phyloP scores from a whole-genome alignment of 2,329 filamentous ascomycete species.

The Neurospora sp. region DNA sequence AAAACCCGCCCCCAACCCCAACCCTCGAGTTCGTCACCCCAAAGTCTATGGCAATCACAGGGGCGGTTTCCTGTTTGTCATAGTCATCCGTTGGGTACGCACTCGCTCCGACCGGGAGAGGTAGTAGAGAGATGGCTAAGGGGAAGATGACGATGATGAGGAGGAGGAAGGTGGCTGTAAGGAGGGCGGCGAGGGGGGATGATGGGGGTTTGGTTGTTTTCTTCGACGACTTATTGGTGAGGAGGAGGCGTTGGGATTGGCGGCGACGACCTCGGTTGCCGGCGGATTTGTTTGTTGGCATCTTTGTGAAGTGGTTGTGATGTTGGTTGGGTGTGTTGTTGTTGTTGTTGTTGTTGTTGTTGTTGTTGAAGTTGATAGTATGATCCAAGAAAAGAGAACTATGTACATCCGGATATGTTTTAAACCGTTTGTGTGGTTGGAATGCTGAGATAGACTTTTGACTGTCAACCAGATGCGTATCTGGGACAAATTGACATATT shows the following conservation, averaged over 20 bases:
- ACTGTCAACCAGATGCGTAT: too few relatives aligned
- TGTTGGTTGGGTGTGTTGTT: background rate
- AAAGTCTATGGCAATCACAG: conserved; percentile 16
- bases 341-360: too few relatives aligned
- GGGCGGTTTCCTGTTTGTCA: too few relatives aligned
- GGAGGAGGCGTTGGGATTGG: background rate
- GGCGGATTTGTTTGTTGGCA: background rate
- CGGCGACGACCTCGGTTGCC: background rate
- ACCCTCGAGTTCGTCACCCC: conserved; percentile 47
- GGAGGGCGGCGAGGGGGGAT: conserved; percentile 1
- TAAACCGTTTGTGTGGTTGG: too few relatives aligned
- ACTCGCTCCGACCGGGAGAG: conserved; percentile 2
- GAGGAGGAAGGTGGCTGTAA: conserved; percentile 1
- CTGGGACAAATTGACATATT: background rate
- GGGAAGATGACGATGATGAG: conserved; percentile 14
- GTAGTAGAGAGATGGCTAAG: conserved; percentile 13
- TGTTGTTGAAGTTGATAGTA: background rate
- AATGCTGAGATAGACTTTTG: too few relatives aligned
- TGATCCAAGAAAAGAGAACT: background rate
- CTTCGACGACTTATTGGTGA: background rate
- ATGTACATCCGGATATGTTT: too few relatives aligned
- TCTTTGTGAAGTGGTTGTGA: background rate
- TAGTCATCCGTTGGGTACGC: background rate
- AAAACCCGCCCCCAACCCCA: conserved; percentile 53
- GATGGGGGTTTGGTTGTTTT: background rate